A percentile compares a stretch with the other conserved stretches of the same genome.
phyloP scores from a whole-genome alignment of 805 yeast genomes.

The Priceomyces haplophilus region DNA sequence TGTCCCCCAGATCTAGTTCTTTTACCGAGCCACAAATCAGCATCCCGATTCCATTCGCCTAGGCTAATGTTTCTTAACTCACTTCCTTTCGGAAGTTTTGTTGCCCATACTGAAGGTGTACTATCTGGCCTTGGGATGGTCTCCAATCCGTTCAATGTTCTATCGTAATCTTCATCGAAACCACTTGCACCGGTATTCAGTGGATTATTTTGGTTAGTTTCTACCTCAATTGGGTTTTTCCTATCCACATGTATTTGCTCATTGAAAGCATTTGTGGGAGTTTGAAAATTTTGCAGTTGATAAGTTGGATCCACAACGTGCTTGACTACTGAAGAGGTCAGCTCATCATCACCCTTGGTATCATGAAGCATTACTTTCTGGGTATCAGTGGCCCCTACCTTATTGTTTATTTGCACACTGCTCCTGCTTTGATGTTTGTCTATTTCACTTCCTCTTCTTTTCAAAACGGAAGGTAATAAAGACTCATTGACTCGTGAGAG shows the following conservation, averaged over 20 bases:
- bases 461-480: slow-evolving; percentile 33
- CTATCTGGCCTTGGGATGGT: slow-evolving; percentile 19
- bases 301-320: no score
- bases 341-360: no score
- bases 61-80: slow-evolving; percentile 21
- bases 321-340: no score
- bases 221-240: not conserved
- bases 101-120: slow-evolving; percentile 6
- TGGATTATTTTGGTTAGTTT: no score
- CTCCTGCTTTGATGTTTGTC: slow-evolving; percentile 23
- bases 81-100: slow-evolving; percentile 2
- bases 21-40: slow-evolving; percentile 21
- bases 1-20: slow-evolving; percentile 23
- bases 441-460: slow-evolving; percentile 31
- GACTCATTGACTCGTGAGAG: slow-evolving; percentile 28
- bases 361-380: no score
- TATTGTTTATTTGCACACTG: no score
- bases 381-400: no score
- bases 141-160: slow-evolving; percentile 25
- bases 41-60: slow-evolving; percentile 31
- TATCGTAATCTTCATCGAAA: slow-evolving; percentile 13
- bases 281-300: not conserved
- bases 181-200: not conserved
- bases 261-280: not conserved
- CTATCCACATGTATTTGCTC: not conserved